phyloP scores from a whole-genome alignment of 2,329 filamentous ascomycete genomes.

The Raffaelea ambrosiae region DNA sequence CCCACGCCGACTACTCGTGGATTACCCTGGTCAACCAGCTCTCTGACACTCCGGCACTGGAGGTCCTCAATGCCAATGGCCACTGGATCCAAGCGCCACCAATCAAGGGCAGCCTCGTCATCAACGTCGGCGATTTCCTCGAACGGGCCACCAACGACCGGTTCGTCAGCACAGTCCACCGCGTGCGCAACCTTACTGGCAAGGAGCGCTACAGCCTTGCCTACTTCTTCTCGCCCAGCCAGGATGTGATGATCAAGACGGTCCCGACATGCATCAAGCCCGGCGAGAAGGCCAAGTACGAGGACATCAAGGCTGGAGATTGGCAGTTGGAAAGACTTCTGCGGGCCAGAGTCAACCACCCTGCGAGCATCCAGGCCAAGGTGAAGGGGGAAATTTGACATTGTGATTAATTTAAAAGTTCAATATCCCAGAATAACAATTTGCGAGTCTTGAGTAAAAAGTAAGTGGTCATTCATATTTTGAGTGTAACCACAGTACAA shows the following conservation, averaged over 20 bases:
- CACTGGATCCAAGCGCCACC: slow-evolving; percentile 18
- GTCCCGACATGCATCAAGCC: slow-evolving; percentile 28
- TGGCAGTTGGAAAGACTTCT: no score
- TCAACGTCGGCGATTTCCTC: slow-evolving; percentile 45
- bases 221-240: slow-evolving; percentile 44
- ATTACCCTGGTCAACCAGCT: not conserved
- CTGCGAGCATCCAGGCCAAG: no score
- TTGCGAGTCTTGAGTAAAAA: no score
- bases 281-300: slow-evolving; percentile 29
- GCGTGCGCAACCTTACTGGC: slow-evolving; percentile 31
- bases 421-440: no score
- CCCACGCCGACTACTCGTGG: slow-evolving; percentile 9
- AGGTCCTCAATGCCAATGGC: not conserved
- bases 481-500: no score
- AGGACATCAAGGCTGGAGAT: slow-evolving; percentile 22
- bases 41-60: not conserved
- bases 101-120: slow-evolving; percentile 33
- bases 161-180: slow-evolving; percentile 31
- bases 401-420: no score
- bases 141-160: slow-evolving; percentile 18
- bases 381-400: no score
- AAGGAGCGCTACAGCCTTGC: slow-evolving; percentile 42
- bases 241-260: slow-evolving; percentile 30
- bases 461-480: no score
- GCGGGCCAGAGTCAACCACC: no score